Evolutionary conservation across 257 asterid species (phyloP).

Genomic region (Penstemon eatonii): DNA sequence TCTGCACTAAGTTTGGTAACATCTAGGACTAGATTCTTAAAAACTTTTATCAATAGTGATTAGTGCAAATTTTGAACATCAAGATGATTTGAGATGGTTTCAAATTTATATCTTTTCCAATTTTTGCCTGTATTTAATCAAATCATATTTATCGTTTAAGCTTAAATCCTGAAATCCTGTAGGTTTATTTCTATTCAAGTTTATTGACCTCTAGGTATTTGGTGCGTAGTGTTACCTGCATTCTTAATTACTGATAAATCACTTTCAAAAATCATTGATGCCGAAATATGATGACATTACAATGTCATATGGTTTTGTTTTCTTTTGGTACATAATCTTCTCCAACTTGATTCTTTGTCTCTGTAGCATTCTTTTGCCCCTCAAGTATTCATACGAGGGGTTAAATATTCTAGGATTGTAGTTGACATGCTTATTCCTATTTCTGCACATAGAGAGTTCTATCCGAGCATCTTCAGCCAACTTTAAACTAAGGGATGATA

Average conservation of each 20-base stretch:
- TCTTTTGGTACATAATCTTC: slow-evolving; percentile 8
- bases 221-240: background rate
- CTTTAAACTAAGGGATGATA: slow-evolving; percentile 76
- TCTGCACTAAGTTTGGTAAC: background rate
- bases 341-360: background rate
- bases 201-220: background rate
- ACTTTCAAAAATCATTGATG: background rate
- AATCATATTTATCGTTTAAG: background rate
- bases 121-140: background rate
- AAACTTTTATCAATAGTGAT: background rate
- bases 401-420: slow-evolving; percentile 11
- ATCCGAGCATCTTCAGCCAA: slow-evolving; percentile 68
- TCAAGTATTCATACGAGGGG: slow-evolving; percentile 9
- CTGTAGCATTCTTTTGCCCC: background rate
- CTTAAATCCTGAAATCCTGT: background rate
- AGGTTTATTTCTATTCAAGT: background rate
- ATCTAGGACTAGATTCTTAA: background rate
- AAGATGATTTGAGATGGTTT: background rate
- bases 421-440: slow-evolving; percentile 24
- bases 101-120: background rate
- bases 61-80: background rate
- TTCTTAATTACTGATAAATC: background rate
- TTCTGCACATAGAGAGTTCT: slow-evolving; percentile 46
- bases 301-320: slow-evolving; percentile 3
- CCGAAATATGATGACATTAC: background rate